These are phyloP conservation scores for Penicillium macrosclerotiorum DNA, from an alignment of 495 filamentous ascomycete genomes.

Conservation along the genomic window DNA sequence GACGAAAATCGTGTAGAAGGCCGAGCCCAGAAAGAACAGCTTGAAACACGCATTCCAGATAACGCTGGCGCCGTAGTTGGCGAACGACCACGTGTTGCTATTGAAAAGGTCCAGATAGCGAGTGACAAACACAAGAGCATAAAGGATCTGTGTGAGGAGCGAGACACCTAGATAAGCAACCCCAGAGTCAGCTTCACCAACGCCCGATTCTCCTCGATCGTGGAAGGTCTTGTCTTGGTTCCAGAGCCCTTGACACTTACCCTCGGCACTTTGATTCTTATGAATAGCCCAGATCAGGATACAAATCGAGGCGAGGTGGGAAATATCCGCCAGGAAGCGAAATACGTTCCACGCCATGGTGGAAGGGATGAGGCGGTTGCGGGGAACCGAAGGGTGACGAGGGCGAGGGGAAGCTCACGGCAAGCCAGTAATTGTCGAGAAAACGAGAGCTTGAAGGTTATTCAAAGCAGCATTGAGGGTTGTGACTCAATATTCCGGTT, in stretches of 20 bases:
- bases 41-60: constrained; percentile 66
- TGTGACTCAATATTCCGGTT: too few relatives aligned
- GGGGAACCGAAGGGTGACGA: too few relatives aligned
- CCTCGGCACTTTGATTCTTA: constrained; percentile 82
- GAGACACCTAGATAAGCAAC: constrained; percentile 64
- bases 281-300: constrained; percentile 93
- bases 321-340: constrained; percentile 76
- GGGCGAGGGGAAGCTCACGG: too few relatives aligned
- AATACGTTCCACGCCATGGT: constrained; percentile 60
- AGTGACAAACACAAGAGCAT: constrained; percentile 78
- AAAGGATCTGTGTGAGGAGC: constrained; percentile 90
- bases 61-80: neutral
- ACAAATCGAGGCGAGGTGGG: constrained; percentile 79
- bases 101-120: constrained; percentile 84
- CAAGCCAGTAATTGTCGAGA: neutral
- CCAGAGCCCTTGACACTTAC: too few relatives aligned
- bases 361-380: constrained; percentile 7
- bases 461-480: too few relatives aligned
- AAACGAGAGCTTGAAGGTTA: too few relatives aligned
- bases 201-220: too few relatives aligned
- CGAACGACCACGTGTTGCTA: constrained; percentile 27
- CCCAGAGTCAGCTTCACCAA: constrained; percentile 19
- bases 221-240: too few relatives aligned
- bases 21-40: constrained; percentile 79
- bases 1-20: constrained; percentile 81